Evolutionary conservation across 2,329 filamentous ascomycete species (phyloP).

Genomic region (Diaporthe ampelina): DNA sequence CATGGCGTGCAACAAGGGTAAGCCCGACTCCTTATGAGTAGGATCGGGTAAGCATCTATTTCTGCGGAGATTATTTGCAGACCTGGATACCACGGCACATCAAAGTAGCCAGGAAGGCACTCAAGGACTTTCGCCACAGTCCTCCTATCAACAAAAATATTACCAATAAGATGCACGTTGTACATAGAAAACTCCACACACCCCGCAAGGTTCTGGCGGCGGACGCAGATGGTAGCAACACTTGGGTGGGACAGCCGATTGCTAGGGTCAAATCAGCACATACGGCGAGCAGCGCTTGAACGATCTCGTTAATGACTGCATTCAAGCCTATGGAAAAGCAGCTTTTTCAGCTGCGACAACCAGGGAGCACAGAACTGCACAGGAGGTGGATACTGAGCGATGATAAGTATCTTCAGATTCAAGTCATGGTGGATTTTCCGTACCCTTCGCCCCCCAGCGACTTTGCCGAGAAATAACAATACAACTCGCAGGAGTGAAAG

Average conservation of each 20-base stretch:
- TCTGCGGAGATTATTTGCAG: not conserved
- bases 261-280: not conserved
- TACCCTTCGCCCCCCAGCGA: not conserved
- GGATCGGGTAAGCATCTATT: not conserved
- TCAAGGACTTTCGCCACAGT: not conserved
- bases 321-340: not conserved
- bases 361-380: not conserved
- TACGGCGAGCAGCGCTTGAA: not conserved
- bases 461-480: not conserved
- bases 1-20: conserved; percentile 3
- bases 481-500: too few species aligned
- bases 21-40: not conserved
- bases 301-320: not conserved
- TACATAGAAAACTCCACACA: not conserved
- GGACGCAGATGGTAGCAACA: too few species aligned
- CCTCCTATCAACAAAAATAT: not conserved
- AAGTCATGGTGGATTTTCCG: not conserved
- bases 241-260: not conserved
- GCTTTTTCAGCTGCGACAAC: not conserved
- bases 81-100: not conserved
- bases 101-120: not conserved
- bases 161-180: not conserved
- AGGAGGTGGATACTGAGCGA: not conserved
- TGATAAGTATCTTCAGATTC: not conserved
- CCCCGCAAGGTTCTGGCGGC: too few species aligned